A percentile compares a stretch with the other conserved stretches of the same genome.
Conservation (phyloP, 768 basidiomycete species). For the Lepiota venenata region DNA sequence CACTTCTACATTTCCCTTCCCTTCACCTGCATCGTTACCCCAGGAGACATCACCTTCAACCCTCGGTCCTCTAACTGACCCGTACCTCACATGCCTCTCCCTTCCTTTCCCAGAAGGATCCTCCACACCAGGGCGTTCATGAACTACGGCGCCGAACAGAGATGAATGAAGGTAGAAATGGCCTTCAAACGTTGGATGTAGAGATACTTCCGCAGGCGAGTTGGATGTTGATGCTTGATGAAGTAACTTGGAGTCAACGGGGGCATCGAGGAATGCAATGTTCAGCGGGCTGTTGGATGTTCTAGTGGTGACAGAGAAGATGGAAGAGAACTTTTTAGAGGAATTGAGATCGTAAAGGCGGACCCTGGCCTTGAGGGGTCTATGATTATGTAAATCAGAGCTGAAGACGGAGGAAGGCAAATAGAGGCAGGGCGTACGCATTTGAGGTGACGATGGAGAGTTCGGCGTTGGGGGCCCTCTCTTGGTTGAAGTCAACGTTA, state of each 20-base stretch:
- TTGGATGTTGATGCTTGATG: conserved; percentile 2
- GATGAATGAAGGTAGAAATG: background rate
- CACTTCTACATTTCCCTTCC: conserved; percentile 3
- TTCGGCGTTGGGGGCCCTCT: background rate
- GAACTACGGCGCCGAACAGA: background rate
- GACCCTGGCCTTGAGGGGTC: conserved; percentile 1
- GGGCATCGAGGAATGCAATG: conserved; percentile 3
- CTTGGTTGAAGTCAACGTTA: conserved; percentile 6
- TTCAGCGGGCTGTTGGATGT: conserved; percentile 1
- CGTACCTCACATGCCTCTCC: background rate
- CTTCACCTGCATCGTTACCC: background rate
- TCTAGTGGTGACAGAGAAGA: background rate
- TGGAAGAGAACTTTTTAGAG: background rate
- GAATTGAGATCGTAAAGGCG: conserved; percentile 1
- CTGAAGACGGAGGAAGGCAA: background rate
- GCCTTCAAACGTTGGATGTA: conserved; percentile 10
- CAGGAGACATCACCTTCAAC: conserved; percentile 5
- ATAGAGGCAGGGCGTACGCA: background rate
- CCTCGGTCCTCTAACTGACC: background rate
- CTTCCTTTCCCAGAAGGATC: conserved; percentile 5
- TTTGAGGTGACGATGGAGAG: conserved; percentile 4
- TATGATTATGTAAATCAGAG: background rate
- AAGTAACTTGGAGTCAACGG: background rate
- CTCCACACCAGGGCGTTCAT: conserved; percentile 1
- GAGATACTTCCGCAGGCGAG: background rate